Evolutionary conservation across 2,329 filamentous ascomycete species (phyloP), one percentile per base, ranked within the genome.

Genomic region (Epichloe hybrida): DNA sequence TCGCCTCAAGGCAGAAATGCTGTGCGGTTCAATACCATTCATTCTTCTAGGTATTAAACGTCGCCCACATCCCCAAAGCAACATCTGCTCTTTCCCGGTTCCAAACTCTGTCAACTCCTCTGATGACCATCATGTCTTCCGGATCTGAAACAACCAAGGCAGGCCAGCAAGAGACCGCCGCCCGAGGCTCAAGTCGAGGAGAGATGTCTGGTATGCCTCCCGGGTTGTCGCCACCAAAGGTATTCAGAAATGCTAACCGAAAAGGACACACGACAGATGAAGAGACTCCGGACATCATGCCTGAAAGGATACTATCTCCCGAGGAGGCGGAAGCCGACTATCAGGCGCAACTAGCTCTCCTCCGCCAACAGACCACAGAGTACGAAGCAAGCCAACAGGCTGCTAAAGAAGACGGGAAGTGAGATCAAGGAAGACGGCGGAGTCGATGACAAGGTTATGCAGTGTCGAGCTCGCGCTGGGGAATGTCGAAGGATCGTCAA

Each of bases 241-340:
- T 4, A n/a, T 13, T 9, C 23, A 43, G 11, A 31, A 27, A 11
- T 17, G 23, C 21, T 43, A 43, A 13, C 23, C 8, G 34, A 31
- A 7, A 7, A 43, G 15, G 2, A 11, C 41, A 13, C 15, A 9
- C 15, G 17, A 41, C 5, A 21, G 45, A 17, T 15, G 27, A 35
- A 47, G 45, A 42, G 48, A 46, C 48, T 15, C 7, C 48, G 34
- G 48, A 50, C n/a, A 48, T 51, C 27, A 40, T 15, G 17, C 50
- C 50, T 4, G 21, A 31, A 15, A 23, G 50, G 17, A 43, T 42
- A 21, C 21, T 51, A 11, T 46, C 50, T 13, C 20, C 44, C 23
- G 44, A 48, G 15, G 50, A 51, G 34, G 50, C 50, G 20, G 45
- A 48, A 27, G 45, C 36, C 38, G 50, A 51, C 44, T 51, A 48